Conservation (phyloP, 352 stramenopile species). For the Phytophthora syringae region DNA sequence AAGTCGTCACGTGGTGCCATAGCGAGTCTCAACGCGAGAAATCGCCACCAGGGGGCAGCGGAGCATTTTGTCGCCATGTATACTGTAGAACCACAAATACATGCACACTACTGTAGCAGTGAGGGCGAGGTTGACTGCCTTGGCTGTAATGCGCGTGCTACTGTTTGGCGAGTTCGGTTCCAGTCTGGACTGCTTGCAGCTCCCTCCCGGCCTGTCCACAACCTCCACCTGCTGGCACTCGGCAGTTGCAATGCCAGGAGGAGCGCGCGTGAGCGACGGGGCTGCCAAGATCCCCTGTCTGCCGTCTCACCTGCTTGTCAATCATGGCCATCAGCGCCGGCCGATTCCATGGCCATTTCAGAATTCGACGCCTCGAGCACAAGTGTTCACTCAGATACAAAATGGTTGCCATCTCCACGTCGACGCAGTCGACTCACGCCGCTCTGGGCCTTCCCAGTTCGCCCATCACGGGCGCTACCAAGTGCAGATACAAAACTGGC, state of each 20-base stretch:
- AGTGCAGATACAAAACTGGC: conserved; percentile 89
- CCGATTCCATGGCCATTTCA: conserved; percentile 30
- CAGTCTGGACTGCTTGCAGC: no score
- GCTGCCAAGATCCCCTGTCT: conserved; percentile 25
- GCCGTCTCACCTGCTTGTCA: conserved; percentile 15
- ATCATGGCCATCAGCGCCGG: conserved; percentile 21
- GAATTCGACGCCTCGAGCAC: conserved; percentile 37
- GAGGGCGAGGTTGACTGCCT: conserved; percentile 9
- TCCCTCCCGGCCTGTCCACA: conserved; percentile 29
- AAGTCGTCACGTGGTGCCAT: not conserved
- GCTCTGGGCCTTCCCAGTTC: conserved; percentile 21
- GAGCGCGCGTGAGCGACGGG: conserved; percentile 22
- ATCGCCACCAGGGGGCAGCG: not conserved
- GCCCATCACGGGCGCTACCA: conserved; percentile 24
- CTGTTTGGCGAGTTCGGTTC: not conserved
- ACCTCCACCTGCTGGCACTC: conserved; percentile 23
- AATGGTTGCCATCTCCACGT: conserved; percentile 39
- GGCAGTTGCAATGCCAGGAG: conserved; percentile 26
- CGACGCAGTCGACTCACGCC: conserved; percentile 19
- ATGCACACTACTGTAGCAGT: conserved; percentile 13
- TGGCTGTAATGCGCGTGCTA: conserved; percentile 25
- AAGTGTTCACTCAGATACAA: conserved; percentile 3
- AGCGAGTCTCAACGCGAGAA: not conserved
- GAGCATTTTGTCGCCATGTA: no score
- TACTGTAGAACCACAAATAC: no score